Evolutionary conservation across 2,329 filamentous ascomycete species (phyloP).

Genomic region (Pyrenophora graminea): DNA sequence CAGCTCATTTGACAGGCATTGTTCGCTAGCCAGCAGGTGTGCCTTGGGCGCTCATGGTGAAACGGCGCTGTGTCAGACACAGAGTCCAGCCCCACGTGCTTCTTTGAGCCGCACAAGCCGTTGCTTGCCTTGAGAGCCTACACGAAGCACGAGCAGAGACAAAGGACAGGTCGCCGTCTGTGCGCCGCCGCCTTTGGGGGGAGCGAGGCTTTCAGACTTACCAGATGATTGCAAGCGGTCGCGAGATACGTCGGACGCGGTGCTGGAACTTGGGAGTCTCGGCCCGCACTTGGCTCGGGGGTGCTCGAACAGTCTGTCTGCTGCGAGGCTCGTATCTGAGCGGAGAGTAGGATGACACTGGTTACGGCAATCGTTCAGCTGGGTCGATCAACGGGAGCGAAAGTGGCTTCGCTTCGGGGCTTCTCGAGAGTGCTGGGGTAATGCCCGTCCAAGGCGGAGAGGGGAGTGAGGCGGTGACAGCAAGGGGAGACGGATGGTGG

Average conservation of each 20-base stretch:
- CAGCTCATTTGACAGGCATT: constrained; percentile 14
- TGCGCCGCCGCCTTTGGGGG: constrained; percentile 1
- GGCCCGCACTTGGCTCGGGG: no score
- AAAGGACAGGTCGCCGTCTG: constrained; percentile 4
- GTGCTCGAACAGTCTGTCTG: no score
- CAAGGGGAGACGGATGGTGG: constrained; percentile 17
- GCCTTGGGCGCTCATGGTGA: constrained; percentile 32
- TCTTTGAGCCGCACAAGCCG: constrained; percentile 19
- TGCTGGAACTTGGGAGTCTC: not conserved
- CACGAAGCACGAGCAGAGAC: constrained; percentile 1
- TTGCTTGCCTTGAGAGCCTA: not conserved
- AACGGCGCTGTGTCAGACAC: constrained; percentile 31
- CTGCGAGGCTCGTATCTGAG: not conserved
- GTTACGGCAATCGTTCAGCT: not conserved
- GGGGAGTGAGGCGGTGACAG: constrained; percentile 17
- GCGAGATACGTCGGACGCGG: no score
- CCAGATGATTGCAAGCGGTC: constrained; percentile 2
- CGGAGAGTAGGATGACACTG: not conserved
- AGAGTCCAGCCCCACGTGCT: constrained; percentile 32
- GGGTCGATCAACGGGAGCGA: constrained; percentile 1
- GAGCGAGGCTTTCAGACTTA: constrained; percentile 9
- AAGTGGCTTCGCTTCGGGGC: constrained; percentile 1
- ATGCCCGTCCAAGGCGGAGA: constrained; percentile 13
- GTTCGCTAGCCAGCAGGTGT: constrained; percentile 24
- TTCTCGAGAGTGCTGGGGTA: constrained; percentile 6